Conservation (phyloP, 2,329 filamentous ascomycete species). For the Tolypocladium tundrense region DNA sequence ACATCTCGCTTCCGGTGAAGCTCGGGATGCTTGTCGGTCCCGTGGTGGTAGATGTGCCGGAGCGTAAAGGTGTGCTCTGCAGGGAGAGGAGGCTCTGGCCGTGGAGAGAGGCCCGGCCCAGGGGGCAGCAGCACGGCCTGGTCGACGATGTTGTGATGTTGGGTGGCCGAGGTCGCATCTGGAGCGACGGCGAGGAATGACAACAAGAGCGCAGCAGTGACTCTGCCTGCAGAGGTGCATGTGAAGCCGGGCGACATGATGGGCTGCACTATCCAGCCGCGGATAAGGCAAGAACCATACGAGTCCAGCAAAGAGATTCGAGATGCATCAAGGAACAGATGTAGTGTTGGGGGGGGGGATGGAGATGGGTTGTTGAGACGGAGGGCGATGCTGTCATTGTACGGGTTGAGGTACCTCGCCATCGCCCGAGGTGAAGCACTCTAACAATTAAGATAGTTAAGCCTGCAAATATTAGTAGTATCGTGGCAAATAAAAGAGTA, state of each 20-base stretch:
- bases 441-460: neutral
- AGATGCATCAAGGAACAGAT: neutral
- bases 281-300: neutral
- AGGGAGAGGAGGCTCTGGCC: conserved; percentile 32
- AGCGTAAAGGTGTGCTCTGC: conserved; percentile 56
- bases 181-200: conserved; percentile 55
- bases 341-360: neutral
- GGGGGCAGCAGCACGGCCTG: conserved; percentile 34
- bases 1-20: conserved; percentile 73
- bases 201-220: conserved; percentile 53
- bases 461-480: rapidly evolving
- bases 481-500: rapidly evolving
- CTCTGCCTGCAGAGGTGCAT: conserved; percentile 49
- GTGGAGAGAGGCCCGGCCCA: conserved; percentile 26
- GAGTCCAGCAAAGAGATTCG: neutral
- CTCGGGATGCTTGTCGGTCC: conserved; percentile 64
- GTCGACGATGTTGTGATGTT: conserved; percentile 21
- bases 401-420: neutral
- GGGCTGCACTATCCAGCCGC: conserved; percentile 1
- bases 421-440: neutral
- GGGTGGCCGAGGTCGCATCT: conserved; percentile 25
- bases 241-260: conserved; percentile 8
- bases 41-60: conserved; percentile 88
- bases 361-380: neutral
- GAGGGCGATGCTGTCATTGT: conserved; percentile 10